These are phyloP conservation scores for Trifolium dubium DNA, from an alignment of 306 rosid genomes.

Conservation along the genomic window DNA sequence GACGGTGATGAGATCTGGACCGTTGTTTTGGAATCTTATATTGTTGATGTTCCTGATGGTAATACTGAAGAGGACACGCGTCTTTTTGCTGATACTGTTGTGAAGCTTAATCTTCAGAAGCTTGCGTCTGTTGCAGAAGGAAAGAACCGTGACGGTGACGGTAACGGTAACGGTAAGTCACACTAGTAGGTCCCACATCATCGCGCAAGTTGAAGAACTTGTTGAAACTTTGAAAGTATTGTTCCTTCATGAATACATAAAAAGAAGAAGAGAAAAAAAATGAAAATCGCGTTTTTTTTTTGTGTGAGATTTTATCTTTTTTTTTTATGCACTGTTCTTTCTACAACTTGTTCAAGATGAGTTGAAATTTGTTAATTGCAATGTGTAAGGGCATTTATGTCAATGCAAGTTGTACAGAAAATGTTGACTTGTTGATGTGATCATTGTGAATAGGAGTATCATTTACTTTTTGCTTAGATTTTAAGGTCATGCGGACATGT, in stretches of 20 bases:
- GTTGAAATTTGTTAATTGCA: constrained; percentile 26
- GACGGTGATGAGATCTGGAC: constrained; percentile 70
- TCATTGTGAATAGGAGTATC: constrained; percentile 50
- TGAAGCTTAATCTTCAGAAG: constrained; percentile 88
- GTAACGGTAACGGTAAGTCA: constrained; percentile 63
- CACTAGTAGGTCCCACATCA: constrained; percentile 25
- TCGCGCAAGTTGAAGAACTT: background rate
- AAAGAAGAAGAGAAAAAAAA: constrained; percentile 9
- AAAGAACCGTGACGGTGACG: constrained; percentile 67
- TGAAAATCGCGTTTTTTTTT: constrained; percentile 10
- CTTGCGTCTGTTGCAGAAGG: constrained; percentile 86
- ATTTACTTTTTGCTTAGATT: constrained; percentile 29
- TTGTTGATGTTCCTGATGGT: constrained; percentile 93
- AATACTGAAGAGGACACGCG: constrained; percentile 94
- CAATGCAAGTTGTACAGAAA: constrained; percentile 57
- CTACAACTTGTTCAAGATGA: background rate
- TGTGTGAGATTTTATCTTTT: constrained; percentile 21
- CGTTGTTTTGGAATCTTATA: constrained; percentile 83
- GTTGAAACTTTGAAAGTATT: constrained; percentile 26
- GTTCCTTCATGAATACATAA: constrained; percentile 13
- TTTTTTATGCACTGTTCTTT: background rate
- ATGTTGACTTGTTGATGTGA: constrained; percentile 50
- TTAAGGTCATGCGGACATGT: too few relatives aligned
- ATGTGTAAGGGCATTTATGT: constrained; percentile 52
- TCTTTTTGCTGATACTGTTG: constrained; percentile 90